Conservation (phyloP, 2,329 filamentous ascomycete species). For the Malbranchea cinnamomea region DNA sequence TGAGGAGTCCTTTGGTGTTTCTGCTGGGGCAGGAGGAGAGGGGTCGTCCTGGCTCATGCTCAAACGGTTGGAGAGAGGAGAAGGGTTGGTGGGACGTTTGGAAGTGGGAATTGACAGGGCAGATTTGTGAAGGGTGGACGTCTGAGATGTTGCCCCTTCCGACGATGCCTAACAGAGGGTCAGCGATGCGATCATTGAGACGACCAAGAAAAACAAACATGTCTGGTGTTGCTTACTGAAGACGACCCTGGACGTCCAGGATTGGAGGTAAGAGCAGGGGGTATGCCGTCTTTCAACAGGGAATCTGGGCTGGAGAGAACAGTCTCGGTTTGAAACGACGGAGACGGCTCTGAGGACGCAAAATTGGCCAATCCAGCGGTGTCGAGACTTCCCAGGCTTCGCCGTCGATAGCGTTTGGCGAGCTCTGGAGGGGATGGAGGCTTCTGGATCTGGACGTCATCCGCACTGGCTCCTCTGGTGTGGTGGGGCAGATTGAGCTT, state of each 20-base stretch:
- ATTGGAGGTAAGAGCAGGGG: no score
- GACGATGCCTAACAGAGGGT: no score
- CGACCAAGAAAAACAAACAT: no score
- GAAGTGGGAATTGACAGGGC: no score
- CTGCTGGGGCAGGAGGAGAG: slow-evolving; percentile 19
- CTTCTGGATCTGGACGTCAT: slow-evolving; percentile 50
- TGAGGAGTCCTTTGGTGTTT: slow-evolving; percentile 23
- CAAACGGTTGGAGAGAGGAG: slow-evolving; percentile 58
- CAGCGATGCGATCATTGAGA: no score
- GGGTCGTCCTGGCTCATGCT: slow-evolving; percentile 43
- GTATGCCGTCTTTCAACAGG: slow-evolving; percentile 19
- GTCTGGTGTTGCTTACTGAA: no score
- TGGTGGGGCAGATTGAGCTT: slow-evolving; percentile 23
- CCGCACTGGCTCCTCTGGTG: slow-evolving; percentile 46
- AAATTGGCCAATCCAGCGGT: slow-evolving; percentile 24
- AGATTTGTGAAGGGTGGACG: no score
- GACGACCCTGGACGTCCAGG: no score
- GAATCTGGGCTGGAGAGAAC: slow-evolving; percentile 20
- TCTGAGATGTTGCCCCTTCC: no score
- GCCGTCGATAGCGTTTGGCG: slow-evolving; percentile 61
- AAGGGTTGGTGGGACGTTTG: slow-evolving; percentile 53
- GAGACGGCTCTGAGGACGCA: slow-evolving; percentile 15
- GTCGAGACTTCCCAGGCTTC: slow-evolving; percentile 61
- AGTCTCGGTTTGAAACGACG: slow-evolving; percentile 13
- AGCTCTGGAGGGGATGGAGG: slow-evolving; percentile 46